Percentiles rank a stretch among this genome's conserved stretches.
These are phyloP conservation scores for Botrytis porri DNA, from an alignment of 2,329 filamentous ascomycete species.

Conservation along the genomic window DNA sequence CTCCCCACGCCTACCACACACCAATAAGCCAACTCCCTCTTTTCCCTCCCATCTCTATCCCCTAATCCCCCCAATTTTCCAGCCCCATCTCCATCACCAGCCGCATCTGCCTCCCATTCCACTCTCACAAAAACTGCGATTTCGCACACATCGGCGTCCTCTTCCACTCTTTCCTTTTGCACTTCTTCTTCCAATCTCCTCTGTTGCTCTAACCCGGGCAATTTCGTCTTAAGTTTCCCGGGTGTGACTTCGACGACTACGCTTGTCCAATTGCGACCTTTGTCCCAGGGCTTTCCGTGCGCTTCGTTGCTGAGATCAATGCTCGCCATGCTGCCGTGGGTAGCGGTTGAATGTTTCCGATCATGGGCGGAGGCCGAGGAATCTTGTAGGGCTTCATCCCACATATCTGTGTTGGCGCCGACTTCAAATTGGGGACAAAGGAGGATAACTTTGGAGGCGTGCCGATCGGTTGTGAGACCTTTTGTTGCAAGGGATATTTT, in stretches of 20 bases:
- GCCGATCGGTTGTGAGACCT: conserved; percentile 70
- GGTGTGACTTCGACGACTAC: conserved; percentile 89
- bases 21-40: conserved; percentile 92
- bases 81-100: conserved; percentile 53
- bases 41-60: conserved; percentile 66
- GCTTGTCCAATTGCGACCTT: conserved; percentile 89
- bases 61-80: conserved; percentile 38
- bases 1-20: conserved; percentile 84
- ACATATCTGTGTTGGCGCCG: conserved; percentile 88
- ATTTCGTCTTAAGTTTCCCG: conserved; percentile 37
- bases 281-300: conserved; percentile 88
- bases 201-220: conserved; percentile 41
- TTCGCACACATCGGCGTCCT: conserved; percentile 53
- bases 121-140: conserved; percentile 91
- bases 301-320: conserved; percentile 13
- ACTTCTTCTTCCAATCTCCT: conserved; percentile 54
- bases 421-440: conserved; percentile 93
- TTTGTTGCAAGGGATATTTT: conserved; percentile 86
- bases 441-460: conserved; percentile 79
- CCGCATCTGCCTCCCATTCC: conserved; percentile 77
- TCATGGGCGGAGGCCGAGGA: not conserved
- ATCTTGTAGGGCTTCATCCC: conserved; percentile 70
- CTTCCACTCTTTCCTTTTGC: conserved; percentile 15
- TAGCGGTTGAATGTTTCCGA: conserved; percentile 4
- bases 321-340: conserved; percentile 12